These are phyloP conservation scores for Protea cynaroides DNA, from an alignment of 164 flowering plant genomes.

Conservation along the genomic window DNA sequence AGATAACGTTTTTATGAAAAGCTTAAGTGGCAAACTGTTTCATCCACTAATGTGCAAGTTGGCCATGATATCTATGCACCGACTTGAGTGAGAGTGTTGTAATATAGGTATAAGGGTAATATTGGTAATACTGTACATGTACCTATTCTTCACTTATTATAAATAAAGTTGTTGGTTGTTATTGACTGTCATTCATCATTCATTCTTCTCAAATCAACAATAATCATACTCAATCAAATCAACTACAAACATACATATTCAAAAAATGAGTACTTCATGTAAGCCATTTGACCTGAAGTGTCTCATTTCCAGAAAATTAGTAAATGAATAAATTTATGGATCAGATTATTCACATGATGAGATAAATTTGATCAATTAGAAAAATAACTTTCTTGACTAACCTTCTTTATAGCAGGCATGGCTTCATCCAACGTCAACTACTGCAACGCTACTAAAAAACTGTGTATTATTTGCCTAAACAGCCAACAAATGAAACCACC, in stretches of 20 bases:
- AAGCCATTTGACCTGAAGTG: background rate
- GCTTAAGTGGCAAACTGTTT: too few species aligned
- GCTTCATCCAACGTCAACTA: background rate
- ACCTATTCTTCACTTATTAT: too few species aligned
- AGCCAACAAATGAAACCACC: background rate
- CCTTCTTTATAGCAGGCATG: constrained; percentile 26
- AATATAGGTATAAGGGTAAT: too few species aligned
- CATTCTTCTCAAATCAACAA: too few species aligned
- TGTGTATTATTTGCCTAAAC: constrained; percentile 6
- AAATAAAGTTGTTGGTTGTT: too few species aligned
- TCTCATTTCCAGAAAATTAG: too few species aligned
- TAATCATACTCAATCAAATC: background rate
- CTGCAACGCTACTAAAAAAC: background rate
- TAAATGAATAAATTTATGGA: background rate
- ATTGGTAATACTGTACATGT: too few species aligned
- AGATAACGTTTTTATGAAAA: too few species aligned
- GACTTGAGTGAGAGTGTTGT: too few species aligned
- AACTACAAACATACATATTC: background rate
- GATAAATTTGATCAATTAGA: background rate
- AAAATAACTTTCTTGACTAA: constrained; percentile 2
- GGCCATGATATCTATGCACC: too few species aligned
- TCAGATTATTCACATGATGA: background rate
- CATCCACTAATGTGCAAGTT: too few species aligned
- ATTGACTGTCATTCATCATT: too few species aligned
- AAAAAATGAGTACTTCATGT: background rate